A percentile compares a stretch with the other conserved stretches of the same genome.
Evolutionary conservation across 768 basidiomycete species (phyloP).

Genomic region (Xerocomus potaroensis): DNA sequence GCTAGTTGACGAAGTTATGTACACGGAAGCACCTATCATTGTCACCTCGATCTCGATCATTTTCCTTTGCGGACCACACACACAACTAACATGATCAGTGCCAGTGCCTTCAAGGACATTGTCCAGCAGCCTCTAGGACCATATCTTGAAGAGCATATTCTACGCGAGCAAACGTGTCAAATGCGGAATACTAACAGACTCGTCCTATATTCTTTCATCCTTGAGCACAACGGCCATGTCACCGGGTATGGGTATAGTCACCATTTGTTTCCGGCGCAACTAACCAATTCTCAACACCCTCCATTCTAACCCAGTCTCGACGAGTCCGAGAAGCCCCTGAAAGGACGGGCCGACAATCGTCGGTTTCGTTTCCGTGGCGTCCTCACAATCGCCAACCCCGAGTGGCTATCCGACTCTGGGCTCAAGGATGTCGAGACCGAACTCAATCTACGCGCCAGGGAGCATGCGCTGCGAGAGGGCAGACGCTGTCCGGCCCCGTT

Average conservation of each 20-base stretch:
- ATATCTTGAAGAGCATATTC: slow-evolving; percentile 26
- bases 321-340: slow-evolving; percentile 39
- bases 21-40: not conserved
- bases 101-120: slow-evolving; percentile 20
- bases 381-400: slow-evolving; percentile 40
- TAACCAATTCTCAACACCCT: slow-evolving; percentile 1
- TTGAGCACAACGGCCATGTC: slow-evolving; percentile 24
- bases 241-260: slow-evolving; percentile 29
- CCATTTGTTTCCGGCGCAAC: not conserved
- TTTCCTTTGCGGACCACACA: not conserved
- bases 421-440: slow-evolving; percentile 39
- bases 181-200: slow-evolving; percentile 8
- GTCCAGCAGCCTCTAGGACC: slow-evolving; percentile 28
- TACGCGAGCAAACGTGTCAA: slow-evolving; percentile 18
- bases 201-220: slow-evolving; percentile 28
- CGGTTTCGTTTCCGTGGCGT: slow-evolving; percentile 49
- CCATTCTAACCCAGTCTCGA: slow-evolving; percentile 38
- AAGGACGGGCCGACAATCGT: slow-evolving; percentile 28
- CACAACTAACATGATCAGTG: slow-evolving; percentile 13
- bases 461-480: slow-evolving; percentile 22
- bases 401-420: slow-evolving; percentile 51
- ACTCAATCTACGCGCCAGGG: slow-evolving; percentile 37
- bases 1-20: slow-evolving; percentile 13
- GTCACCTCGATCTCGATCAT: not conserved
- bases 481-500: slow-evolving; percentile 23